Base-by-base conservation (phyloP, 495 filamentous ascomycete species). In the Parathielavia hyrcaniae region DNA sequence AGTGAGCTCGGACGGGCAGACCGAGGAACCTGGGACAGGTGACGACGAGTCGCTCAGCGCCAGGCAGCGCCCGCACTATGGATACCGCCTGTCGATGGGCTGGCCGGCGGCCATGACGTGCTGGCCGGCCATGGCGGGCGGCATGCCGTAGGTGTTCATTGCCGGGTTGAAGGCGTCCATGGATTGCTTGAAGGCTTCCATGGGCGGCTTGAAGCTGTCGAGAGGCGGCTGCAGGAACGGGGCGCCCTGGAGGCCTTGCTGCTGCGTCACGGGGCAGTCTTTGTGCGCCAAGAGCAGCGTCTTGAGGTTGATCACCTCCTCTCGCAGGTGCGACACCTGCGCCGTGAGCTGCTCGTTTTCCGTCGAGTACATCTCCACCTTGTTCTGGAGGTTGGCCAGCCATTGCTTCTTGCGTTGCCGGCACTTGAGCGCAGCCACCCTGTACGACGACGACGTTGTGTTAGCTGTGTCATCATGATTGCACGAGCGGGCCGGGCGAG, bases 391-490 rank as follows among this genome's bases (percentile, higher is more conserved):
- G 67, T 96, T 98, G 16, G 89, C 88, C 45, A 98, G 83, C 93
- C 93, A 98, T 69, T 97, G 93, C 77, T 98, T 98, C 79, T 98
- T 98, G 7, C 93, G 85, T 70, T 98, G 93, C 55, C 93, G 86
- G 75, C 93, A 98, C 71, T 98, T 98, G 50, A 98, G 77, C 23
- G 93, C 93, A 39, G 93, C 93, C 62, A 98, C 90, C 69, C 93
- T 97, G 62, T 57, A 49, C 16, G 50, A 4, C 26, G 26, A 30
- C 6, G 10, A 46, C 2, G 47, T n/a, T 4, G 46, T 12, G 32
- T 55, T 8, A 46, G 36, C 2, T 30, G 26, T 36, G 52, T 40
- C 45, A 59, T 10, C 6, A 11, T 40, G 19, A 34, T 34, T 20
- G n/a, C 26, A 57, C 26, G 36, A n/a, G 10, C 19, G 9, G 44